Base-by-base conservation (phyloP, 257 asterid species). In the Nicotiana benthamiana region DNA sequence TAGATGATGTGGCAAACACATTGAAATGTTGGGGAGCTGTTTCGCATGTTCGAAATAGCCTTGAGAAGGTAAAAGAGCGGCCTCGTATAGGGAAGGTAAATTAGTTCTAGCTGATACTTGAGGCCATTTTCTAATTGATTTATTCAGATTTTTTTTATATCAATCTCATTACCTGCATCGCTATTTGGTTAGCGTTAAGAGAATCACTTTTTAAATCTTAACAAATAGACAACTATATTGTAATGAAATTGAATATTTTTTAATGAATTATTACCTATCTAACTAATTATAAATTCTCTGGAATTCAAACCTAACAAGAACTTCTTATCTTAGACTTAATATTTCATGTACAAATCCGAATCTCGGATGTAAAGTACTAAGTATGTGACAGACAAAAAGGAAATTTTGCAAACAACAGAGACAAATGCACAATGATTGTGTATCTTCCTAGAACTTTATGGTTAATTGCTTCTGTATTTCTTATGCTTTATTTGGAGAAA, bases 1-100 rank as follows among this genome's bases (percentile, higher is more conserved):
- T 95, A 22, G 99, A 95, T 84, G 93, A 92, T 72, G 98, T 93
- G 82, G 98, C 98, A 27, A 95, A 93, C 87, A 89, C 88, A 57
- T 88, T 95, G 81, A 95, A 87, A 87, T 92, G 98, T 67, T 95
- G 98, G 99, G 99, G 99, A 88, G 99, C 99, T 36, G 99, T 95
- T 83, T 95, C 99, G 7, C 99, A 95, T 83, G 83, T 95, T 57
- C 92, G 99, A 51, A 93, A 60, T 88, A 90, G 90, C 87, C 94
- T 95, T 27, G 87, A 89, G 85, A 93, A 90, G 87, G 86, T 83
- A 81, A 95, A 92, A 89, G 98, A 95, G 86, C 92, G 99, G 46
- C 98, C 98, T 64, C 93, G 98, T 67, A 93, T 93, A 67, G 99
- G 98, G 80, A 95, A 95, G 97, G 87, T 86, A 81, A 80, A 43